These are phyloP conservation scores for Ganoderma lucidum DNA, from an alignment of 1,284 basidiomycete genomes.

Conservation along the genomic window DNA sequence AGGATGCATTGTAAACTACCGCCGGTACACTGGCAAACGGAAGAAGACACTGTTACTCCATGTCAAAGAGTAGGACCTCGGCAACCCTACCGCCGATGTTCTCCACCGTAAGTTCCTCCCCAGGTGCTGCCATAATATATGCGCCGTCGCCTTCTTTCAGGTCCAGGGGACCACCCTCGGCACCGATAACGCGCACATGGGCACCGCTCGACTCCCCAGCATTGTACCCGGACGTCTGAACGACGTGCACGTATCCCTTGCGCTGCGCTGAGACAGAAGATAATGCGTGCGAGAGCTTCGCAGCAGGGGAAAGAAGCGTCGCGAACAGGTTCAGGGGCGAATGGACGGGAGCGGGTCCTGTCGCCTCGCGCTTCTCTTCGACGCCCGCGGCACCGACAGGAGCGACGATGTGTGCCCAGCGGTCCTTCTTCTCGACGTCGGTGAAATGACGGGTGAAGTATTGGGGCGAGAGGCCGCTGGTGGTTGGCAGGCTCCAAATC, in stretches of 20 bases:
- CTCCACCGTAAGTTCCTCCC: slow-evolving; percentile 57
- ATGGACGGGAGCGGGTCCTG: slow-evolving; percentile 80
- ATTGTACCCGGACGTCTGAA: slow-evolving; percentile 84
- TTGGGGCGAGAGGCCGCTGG: slow-evolving; percentile 65
- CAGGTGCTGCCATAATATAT: slow-evolving; percentile 61
- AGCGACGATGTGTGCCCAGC: slow-evolving; percentile 46
- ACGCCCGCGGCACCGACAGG: slow-evolving; percentile 50
- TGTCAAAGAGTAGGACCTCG: slow-evolving; percentile 80
- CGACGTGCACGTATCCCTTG: slow-evolving; percentile 69
- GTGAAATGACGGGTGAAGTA: slow-evolving; percentile 90
- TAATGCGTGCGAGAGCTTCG: slow-evolving; percentile 60
- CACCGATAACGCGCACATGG: slow-evolving; percentile 50
- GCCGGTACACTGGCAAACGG: not conserved
- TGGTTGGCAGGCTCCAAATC: slow-evolving; percentile 83
- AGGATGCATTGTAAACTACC: not conserved
- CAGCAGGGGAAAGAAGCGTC: slow-evolving; percentile 65
- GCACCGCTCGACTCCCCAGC: slow-evolving; percentile 57
- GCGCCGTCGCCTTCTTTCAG: slow-evolving; percentile 76
- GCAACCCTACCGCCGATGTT: slow-evolving; percentile 67
- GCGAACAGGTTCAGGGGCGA: slow-evolving; percentile 69
- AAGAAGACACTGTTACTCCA: slow-evolving; percentile 50
- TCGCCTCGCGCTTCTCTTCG: slow-evolving; percentile 63
- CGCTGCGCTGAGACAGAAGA: not conserved
- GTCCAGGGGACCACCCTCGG: slow-evolving; percentile 49
- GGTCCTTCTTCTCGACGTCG: slow-evolving; percentile 83